Percentiles rank a stretch among this genome's conserved stretches.
These are phyloP conservation scores for Quercus dentata DNA, from an alignment of 306 rosid species.

Conservation along the genomic window DNA sequence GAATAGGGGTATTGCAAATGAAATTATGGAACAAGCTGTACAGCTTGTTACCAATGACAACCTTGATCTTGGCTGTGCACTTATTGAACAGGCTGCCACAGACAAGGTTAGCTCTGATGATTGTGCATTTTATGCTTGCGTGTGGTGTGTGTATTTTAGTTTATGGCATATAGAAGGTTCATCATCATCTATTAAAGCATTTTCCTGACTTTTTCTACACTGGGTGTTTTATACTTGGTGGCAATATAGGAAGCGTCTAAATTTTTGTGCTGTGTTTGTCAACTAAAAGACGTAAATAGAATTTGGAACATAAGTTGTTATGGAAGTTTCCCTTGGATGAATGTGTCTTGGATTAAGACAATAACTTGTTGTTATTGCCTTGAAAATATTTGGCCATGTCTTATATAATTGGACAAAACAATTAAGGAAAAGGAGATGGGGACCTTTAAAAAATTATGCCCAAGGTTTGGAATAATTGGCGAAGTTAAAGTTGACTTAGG, in stretches of 20 bases:
- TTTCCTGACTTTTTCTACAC: background rate
- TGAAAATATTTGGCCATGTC: background rate
- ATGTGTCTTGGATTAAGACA: background rate
- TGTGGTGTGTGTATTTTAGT: constrained; percentile 4
- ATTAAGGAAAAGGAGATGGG: background rate
- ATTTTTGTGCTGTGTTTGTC: background rate
- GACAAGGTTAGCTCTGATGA: constrained; percentile 67
- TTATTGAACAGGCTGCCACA: constrained; percentile 95
- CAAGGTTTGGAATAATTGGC: background rate
- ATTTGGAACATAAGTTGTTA: background rate
- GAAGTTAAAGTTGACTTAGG: background rate
- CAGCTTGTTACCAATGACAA: constrained; percentile 96
- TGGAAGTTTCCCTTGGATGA: background rate
- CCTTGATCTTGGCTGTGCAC: constrained; percentile 98
- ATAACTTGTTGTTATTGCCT: background rate
- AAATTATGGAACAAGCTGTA: constrained; percentile 84
- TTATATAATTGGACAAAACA: background rate
- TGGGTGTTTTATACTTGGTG: background rate
- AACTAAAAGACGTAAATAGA: background rate
- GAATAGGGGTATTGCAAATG: constrained; percentile 60
- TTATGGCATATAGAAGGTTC: background rate
- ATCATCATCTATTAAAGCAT: background rate
- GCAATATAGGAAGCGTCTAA: background rate
- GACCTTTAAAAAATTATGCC: background rate
- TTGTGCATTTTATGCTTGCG: background rate